A percentile compares a stretch with the other conserved stretches of the same genome.
These are phyloP conservation scores for Monosporozyma aerobia DNA, from an alignment of 805 yeast genomes.

Conservation along the genomic window DNA sequence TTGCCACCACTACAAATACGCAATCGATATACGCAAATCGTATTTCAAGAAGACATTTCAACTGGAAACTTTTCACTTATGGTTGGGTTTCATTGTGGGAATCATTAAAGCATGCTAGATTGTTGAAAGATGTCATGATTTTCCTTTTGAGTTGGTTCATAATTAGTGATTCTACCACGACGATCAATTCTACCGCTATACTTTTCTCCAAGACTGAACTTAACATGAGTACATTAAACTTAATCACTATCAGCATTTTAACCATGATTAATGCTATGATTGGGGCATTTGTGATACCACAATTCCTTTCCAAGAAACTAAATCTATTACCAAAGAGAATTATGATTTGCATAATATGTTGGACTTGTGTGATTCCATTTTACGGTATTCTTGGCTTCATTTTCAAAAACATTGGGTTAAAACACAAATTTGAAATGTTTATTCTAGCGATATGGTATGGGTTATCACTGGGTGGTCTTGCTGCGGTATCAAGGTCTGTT, in stretches of 20 bases:
- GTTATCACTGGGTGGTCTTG: slow-evolving; percentile 60
- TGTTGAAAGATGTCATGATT: slow-evolving; percentile 54
- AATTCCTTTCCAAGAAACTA: slow-evolving; percentile 29
- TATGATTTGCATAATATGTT: slow-evolving; percentile 43
- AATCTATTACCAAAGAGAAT: slow-evolving; percentile 39
- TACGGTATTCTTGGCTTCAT: slow-evolving; percentile 65
- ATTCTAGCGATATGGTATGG: slow-evolving; percentile 69
- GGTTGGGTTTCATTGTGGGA: slow-evolving; percentile 55
- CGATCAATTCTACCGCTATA: slow-evolving; percentile 72
- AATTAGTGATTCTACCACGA: slow-evolving; percentile 64
- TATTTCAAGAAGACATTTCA: background rate
- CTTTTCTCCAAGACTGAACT: slow-evolving; percentile 65
- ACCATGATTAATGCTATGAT: slow-evolving; percentile 58
- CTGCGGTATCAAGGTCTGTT: slow-evolving; percentile 59
- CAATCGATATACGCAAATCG: background rate
- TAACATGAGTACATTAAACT: slow-evolving; percentile 55
- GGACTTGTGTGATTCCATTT: slow-evolving; percentile 60
- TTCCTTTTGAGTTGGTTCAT: slow-evolving; percentile 70
- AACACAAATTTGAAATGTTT: slow-evolving; percentile 59
- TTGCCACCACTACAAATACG: background rate
- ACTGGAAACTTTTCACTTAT: slow-evolving; percentile 27
- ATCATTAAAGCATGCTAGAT: slow-evolving; percentile 51
- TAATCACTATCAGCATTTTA: slow-evolving; percentile 56
- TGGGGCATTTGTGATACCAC: slow-evolving; percentile 56
- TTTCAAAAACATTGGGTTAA: slow-evolving; percentile 46